Evolutionary conservation across 2,329 filamentous ascomycete species (phyloP), one percentile per base, ranked within the genome.

Genomic region (Aspergillus pseudotamarii): DNA sequence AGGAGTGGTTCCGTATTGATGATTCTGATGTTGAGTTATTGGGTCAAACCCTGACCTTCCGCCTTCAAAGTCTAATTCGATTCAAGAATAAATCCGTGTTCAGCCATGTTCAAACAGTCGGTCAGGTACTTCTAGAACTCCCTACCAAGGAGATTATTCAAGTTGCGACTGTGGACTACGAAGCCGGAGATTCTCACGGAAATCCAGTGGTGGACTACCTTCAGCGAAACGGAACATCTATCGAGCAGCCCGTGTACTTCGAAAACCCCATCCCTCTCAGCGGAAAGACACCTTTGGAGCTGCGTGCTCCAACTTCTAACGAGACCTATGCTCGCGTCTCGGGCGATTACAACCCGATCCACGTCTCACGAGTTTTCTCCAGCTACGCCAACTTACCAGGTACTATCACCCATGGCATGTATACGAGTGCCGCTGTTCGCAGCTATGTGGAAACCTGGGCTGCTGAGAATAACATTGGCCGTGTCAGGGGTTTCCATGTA

Each of bases 381-480:
- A 93, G 89, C 81, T 99, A 98, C 73, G 96, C 95, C 76, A 95
- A 94, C 78, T 86, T 99, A 19, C 94, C 94, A 1, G 96, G 95
- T 57, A 99, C 95, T 51, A 99, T 99, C 75, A 99, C 95, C 1
- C 95, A 99, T 77, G 95, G 95, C 76, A 99, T 99, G 95, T 99
- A 98, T 85, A 96, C 94, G 1, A 98, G 94, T 79, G 95, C 95
- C 69, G 92, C 95, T 43, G 95, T 99, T 32, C 91, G 96, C 73
- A 96, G 93, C 76, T 84, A 99, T 59, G 94, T 99, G 8, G 95
- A 99, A 85, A 99, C 93, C 0, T 99, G 95, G 95, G 95, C 96
- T 58, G 95, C 94, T 0, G 96, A 99, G 83, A 99, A 99, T 85
- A 95, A 99, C 76, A 90, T 98, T 72, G 94, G 95, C 51, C 94